Conservation (phyloP, 139 green algal genomes). For the Desmodesmus armatus region DNA sequence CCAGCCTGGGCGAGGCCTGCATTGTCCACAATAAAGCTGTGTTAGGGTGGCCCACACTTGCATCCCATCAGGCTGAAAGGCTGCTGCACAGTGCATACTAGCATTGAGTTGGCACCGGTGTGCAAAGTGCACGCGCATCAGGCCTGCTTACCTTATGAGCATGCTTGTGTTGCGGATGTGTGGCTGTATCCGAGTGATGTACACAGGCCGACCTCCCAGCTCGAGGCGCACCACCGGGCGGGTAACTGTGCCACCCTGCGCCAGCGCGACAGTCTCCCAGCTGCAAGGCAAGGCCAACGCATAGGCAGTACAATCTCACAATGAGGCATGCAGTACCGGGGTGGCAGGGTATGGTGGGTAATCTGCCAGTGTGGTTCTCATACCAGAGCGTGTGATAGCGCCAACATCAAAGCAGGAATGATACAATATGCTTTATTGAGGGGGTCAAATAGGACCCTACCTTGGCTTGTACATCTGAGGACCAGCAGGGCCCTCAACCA, state of each 20-base stretch:
- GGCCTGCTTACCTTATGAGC: no score
- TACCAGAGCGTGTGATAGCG: neutral
- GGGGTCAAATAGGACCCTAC: neutral
- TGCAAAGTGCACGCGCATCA: slow-evolving; percentile 76
- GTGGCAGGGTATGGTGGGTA: neutral
- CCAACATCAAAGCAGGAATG: neutral
- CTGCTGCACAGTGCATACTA: no score
- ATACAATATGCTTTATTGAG: neutral
- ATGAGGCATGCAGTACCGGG: neutral
- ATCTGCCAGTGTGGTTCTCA: neutral
- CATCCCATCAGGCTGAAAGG: no score
- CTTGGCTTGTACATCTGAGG: neutral
- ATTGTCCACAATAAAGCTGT: no score
- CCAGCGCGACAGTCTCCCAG: slow-evolving; percentile 13
- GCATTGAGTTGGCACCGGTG: no score
- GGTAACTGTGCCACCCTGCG: slow-evolving; percentile 9
- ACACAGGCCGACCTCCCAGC: slow-evolving; percentile 45
- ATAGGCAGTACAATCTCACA: neutral
- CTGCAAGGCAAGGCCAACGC: neutral
- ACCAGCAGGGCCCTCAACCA: neutral
- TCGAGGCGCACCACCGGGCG: slow-evolving; percentile 76
- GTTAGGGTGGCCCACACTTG: no score
- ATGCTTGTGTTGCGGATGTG: slow-evolving; percentile 70
- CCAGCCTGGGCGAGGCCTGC: slow-evolving; percentile 64
- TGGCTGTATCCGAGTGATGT: slow-evolving; percentile 85